These are phyloP conservation scores for Volvariella volvacea DNA, from an alignment of 1,284 basidiomycete genomes.

Conservation along the genomic window DNA sequence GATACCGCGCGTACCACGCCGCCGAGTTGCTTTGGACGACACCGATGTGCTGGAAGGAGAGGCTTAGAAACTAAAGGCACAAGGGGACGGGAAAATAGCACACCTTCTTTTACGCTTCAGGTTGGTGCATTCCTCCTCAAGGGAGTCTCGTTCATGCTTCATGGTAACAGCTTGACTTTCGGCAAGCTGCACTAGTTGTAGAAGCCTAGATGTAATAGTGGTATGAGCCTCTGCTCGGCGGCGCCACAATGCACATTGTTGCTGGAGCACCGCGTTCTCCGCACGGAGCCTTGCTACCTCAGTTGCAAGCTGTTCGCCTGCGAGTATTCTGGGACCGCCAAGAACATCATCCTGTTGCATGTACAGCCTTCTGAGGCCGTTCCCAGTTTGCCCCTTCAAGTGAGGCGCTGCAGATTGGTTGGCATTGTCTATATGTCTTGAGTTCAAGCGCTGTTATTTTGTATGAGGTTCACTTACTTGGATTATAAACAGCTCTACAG, in stretches of 20 bases:
- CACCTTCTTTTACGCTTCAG: slow-evolving; percentile 21
- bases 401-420: slow-evolving; percentile 39
- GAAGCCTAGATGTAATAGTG: slow-evolving; percentile 44
- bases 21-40: too few relatives aligned
- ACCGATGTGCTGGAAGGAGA: too few relatives aligned
- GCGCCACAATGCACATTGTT: slow-evolving; percentile 46
- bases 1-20: too few relatives aligned
- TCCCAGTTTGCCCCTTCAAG: slow-evolving; percentile 41
- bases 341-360: too few relatives aligned
- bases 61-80: too few relatives aligned
- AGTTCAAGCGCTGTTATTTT: slow-evolving; percentile 6
- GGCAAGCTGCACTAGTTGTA: slow-evolving; percentile 40
- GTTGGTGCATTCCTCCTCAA: slow-evolving; percentile 23
- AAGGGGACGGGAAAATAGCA: neutral
- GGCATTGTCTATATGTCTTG: slow-evolving; percentile 17
- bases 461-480: slow-evolving; percentile 26
- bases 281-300: slow-evolving; percentile 42
- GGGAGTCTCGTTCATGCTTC: slow-evolving; percentile 35
- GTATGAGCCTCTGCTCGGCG: slow-evolving; percentile 52
- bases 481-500: slow-evolving; percentile 43
- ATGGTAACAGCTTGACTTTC: slow-evolving; percentile 41
- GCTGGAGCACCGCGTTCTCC: slow-evolving; percentile 42
- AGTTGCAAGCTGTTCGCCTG: slow-evolving; percentile 17
- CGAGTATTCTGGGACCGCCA: neutral
- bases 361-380: slow-evolving; percentile 37